Evolutionary conservation across 306 rosid species (phyloP), one percentile per base, ranked within the genome.

Genomic region (Trifolium repens): DNA sequence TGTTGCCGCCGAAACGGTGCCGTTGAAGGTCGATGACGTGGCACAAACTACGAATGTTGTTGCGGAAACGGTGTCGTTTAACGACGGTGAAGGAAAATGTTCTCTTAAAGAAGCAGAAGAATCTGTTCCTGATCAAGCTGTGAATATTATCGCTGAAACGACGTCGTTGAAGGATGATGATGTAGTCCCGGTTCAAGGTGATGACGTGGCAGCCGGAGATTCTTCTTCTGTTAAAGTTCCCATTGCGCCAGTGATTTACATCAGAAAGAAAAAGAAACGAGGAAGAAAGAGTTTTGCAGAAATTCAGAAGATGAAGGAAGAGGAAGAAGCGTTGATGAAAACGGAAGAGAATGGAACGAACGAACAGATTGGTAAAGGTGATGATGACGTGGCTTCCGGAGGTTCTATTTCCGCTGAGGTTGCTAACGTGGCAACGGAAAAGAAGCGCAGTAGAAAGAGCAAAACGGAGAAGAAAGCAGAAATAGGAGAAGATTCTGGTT

Each of bases 251-350:
- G 79, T 62, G 67, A 70, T 30, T 46, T 73, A 80, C 17, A 40
- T 49, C 3, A 67, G 86, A 53, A 82, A 64, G 66, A 4, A 3
- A 6, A 68, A 63, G 57, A 66, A 42, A 40, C 66, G 47, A 2
- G 42, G 43, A 9, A 55, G 55, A 55, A 27, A 59, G 35, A 12
- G 9, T 26, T 7, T 26, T 22, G 42, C 13, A 9, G 58, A 24
- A 8, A 67, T 5, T 5, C 14, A 1, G 8, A 8, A 19, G 32
- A 7, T 9, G 35, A 9, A 57, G 39, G 5, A 30, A 30, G 34
- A 4, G 13, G 3, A n/a, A n/a, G 68, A 67, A 42, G 32, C 26
- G 42, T 15, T 63, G 7, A n/a, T 7, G 52, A 40, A 37, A 2
- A 7, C 24, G n/a, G 15, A 1, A n/a, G 71, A 11, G 63, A 12